phyloP scores from a whole-genome alignment of 2,329 filamentous ascomycete species.

The Conoideocrella luteorostrata region DNA sequence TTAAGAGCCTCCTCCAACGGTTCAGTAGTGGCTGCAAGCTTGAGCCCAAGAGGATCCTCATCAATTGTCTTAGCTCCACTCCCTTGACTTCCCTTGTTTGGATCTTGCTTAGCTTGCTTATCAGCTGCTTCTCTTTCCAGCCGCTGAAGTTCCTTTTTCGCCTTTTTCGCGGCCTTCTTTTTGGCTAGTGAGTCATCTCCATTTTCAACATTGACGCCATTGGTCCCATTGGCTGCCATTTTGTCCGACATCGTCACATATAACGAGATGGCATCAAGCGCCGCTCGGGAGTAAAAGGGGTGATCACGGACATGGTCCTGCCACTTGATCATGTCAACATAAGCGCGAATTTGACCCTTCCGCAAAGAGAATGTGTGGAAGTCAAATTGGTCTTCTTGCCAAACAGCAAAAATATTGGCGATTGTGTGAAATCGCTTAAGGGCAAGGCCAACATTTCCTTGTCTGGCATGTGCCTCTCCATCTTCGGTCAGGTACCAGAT shows the following conservation, averaged over 20 bases:
- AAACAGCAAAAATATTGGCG: slow-evolving; percentile 89
- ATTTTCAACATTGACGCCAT: slow-evolving; percentile 44
- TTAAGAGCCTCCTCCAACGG: slow-evolving; percentile 84
- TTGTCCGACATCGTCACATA: slow-evolving; percentile 77
- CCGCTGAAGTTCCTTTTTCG: slow-evolving; percentile 63
- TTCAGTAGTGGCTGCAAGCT: slow-evolving; percentile 72
- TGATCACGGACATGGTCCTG: slow-evolving; percentile 87
- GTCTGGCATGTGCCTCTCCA: slow-evolving; percentile 78
- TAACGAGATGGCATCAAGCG: slow-evolving; percentile 71
- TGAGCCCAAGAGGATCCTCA: slow-evolving; percentile 75
- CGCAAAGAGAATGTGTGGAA: slow-evolving; percentile 97
- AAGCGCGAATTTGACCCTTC: slow-evolving; percentile 91
- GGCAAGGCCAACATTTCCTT: slow-evolving; percentile 75
- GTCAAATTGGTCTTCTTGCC: slow-evolving; percentile 98
- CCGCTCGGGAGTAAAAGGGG: slow-evolving; percentile 83
- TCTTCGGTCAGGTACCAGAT: slow-evolving; percentile 97
- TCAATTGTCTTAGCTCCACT: slow-evolving; percentile 79
- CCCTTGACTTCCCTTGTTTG: slow-evolving; percentile 65
- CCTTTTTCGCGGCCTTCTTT: slow-evolving; percentile 87
- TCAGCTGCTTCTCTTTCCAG: slow-evolving; percentile 73
- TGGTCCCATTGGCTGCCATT: slow-evolving; percentile 58
- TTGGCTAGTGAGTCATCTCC: slow-evolving; percentile 59
- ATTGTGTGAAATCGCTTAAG: slow-evolving; percentile 88
- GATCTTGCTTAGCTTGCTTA: slow-evolving; percentile 72
- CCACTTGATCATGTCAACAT: slow-evolving; percentile 95